A percentile compares a stretch with the other conserved stretches of the same genome.
Conservation (phyloP, 345 rosid genomes). For the Psidium guajava region DNA sequence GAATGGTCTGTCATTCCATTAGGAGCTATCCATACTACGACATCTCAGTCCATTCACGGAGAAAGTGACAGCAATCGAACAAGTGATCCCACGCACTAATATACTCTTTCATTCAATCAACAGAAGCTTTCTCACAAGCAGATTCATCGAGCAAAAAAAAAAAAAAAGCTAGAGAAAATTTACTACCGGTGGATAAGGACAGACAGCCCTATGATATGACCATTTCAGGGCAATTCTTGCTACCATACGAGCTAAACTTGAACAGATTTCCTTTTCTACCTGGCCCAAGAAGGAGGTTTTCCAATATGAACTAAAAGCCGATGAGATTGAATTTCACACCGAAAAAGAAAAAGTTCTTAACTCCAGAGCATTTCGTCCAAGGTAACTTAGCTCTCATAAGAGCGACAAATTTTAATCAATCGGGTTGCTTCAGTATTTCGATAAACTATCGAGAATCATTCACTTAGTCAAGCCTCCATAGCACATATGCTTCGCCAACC, state of each 20-base stretch:
- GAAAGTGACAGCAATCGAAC: background rate
- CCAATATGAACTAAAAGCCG: background rate
- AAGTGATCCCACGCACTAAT: background rate
- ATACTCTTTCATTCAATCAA: background rate
- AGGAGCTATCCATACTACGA: background rate
- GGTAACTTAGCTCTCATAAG: background rate
- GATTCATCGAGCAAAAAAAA: background rate
- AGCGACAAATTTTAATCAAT: background rate
- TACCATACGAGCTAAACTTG: background rate
- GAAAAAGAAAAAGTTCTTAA: background rate
- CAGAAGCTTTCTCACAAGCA: background rate
- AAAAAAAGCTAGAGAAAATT: background rate
- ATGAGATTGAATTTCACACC: background rate
- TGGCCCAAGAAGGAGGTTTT: background rate
- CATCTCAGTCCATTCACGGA: background rate
- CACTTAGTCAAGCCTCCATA: background rate
- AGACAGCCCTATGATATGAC: background rate
- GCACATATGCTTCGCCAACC: background rate
- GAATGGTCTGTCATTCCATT: background rate
- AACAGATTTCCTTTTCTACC: background rate
- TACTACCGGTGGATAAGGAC: background rate
- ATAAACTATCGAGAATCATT: background rate
- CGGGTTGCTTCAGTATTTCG: background rate
- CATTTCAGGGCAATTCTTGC: background rate
- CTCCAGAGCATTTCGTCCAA: background rate